A percentile compares a stretch with the other conserved stretches of the same genome.
phyloP scores from a whole-genome alignment of 129 eudicot species.

The Smallanthus sonchifolius region DNA sequence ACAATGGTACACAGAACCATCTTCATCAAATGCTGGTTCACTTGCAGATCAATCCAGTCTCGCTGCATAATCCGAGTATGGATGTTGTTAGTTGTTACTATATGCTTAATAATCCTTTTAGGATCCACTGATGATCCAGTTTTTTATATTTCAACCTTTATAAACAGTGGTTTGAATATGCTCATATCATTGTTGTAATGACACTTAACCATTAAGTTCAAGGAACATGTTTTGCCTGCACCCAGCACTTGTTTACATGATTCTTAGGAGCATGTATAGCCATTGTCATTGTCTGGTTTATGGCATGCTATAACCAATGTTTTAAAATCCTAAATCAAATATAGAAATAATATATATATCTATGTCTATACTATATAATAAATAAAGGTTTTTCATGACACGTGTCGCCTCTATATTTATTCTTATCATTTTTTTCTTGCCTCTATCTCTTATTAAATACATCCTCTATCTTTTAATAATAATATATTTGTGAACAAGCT shows the following conservation, averaged over 20 bases:
- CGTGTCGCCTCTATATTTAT: too few relatives aligned
- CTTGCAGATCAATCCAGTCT: constrained; percentile 28
- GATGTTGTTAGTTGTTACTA: constrained; percentile 6
- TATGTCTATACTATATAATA: too few relatives aligned
- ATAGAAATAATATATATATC: too few relatives aligned
- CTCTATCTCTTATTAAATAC: too few relatives aligned
- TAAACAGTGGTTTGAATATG: background rate
- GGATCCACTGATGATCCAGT: background rate
- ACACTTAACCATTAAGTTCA: background rate
- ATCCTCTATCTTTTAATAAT: too few relatives aligned
- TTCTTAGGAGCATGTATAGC: background rate
- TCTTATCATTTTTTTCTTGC: too few relatives aligned
- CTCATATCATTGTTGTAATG: background rate
- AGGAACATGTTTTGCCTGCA: background rate
- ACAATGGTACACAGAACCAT: constrained; percentile 76
- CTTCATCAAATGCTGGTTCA: constrained; percentile 27
- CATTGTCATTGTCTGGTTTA: background rate
- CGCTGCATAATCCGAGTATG: constrained; percentile 1
- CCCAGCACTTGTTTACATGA: background rate
- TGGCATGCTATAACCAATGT: background rate
- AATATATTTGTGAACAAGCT: too few relatives aligned
- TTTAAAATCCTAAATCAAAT: too few relatives aligned
- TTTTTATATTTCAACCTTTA: background rate
- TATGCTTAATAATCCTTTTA: constrained; percentile 19
- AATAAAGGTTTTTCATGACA: too few relatives aligned